A percentile compares a stretch with the other conserved stretches of the same genome.
phyloP scores from a whole-genome alignment of 805 yeast species.

The Kurtzmaniella cleridarum region DNA sequence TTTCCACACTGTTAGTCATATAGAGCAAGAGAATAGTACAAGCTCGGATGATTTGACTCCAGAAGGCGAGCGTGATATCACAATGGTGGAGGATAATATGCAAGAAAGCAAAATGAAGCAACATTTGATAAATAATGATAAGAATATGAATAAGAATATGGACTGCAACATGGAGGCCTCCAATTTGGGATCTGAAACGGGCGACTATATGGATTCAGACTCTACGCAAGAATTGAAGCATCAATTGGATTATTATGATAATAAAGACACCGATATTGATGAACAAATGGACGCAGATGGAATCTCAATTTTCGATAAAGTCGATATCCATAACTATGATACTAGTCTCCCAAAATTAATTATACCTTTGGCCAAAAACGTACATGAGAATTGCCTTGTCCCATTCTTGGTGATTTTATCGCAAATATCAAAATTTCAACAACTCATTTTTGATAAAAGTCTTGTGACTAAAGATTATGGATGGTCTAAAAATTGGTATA shows the following conservation, averaged over 20 bases:
- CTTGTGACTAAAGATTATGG: constrained; percentile 9
- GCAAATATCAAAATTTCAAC: constrained; percentile 16
- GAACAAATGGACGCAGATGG: background rate
- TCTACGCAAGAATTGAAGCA: background rate
- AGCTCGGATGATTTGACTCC: constrained; percentile 2
- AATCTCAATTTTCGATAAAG: constrained; percentile 1
- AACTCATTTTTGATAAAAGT: constrained; percentile 8
- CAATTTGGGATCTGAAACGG: background rate
- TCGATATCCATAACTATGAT: constrained; percentile 1
- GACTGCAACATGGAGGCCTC: background rate
- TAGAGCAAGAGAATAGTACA: background rate
- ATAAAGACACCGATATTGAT: background rate
- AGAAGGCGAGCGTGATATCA: background rate
- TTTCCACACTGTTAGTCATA: background rate
- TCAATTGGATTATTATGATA: background rate
- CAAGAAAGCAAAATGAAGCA: background rate
- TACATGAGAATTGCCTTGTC: constrained; percentile 19
- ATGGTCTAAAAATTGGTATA: constrained; percentile 15
- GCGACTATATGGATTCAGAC: background rate
- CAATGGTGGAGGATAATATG: background rate
- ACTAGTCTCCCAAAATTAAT: background rate
- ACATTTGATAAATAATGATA: background rate
- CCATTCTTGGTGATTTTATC: constrained; percentile 26
- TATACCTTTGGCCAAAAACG: background rate
- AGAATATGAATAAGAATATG: background rate